Evolutionary conservation across 169 alveolate genomes (phyloP), one percentile per base, ranked within the genome.

Genomic region (Cryptosporidium sp.): DNA sequence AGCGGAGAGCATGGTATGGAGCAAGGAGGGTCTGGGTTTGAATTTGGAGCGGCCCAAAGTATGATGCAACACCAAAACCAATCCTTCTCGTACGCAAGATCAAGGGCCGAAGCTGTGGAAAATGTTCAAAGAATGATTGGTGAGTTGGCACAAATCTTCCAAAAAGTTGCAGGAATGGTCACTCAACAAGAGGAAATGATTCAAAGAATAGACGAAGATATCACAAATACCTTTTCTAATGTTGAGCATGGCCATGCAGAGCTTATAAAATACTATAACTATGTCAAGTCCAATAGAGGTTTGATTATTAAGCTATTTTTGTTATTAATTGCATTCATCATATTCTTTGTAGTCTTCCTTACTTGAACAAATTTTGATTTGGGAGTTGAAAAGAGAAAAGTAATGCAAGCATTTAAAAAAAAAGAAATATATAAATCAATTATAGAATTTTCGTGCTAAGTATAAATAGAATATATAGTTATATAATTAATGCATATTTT

Each of bases 111-210:
- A 91, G 94, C 94, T n/a, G 92, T 92, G 8, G 94, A 92, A 26
- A 92, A 92, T 50, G 93, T 92, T 21, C 94, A 92, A 84, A 61
- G 92, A 39, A 89, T 87, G 55, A 92, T 92, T 43, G 93, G 92
- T 8, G 94, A 92, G 70, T 61, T 84, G 33, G 94, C 93, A 52
- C 91, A 74, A 48, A 86, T 91, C 1, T 91, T 91, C 61, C 94
- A 91, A 29, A 69, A 91, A 52, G 94, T 91, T 48, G 94, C 94
- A 9, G 74, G 91, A 50, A 85, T 91, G 92, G 91, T 91, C 23
- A 45, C 93, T 9, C 91, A 86, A 33, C 94, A 91, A 71, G 94
- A 86, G 51, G 94, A 91, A 43, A 91, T 91, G 94, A 86, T 91
- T 59, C 80, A 69, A 29, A 62, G 92, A 23, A 85, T 65, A 85